Conservation (phyloP, 2,329 filamentous ascomycete genomes). For the Alternaria infectoria region DNA sequence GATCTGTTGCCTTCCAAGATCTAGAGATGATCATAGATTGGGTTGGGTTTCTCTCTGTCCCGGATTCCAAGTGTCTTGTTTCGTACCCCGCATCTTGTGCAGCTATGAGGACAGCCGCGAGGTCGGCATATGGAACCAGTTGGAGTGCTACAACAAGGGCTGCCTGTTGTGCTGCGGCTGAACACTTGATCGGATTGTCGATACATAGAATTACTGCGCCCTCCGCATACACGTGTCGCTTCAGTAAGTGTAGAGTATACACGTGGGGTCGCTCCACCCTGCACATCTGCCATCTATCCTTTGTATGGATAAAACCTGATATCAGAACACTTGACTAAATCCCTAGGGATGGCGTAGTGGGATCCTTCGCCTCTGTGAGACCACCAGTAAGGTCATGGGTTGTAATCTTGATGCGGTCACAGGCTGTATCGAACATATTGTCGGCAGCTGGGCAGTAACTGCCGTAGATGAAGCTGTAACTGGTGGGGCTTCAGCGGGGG, state of each 20-base stretch:
- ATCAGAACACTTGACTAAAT: neutral
- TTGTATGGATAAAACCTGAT: conserved; percentile 5
- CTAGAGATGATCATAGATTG: conserved; percentile 2
- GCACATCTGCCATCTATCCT: neutral
- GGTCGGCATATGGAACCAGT: neutral
- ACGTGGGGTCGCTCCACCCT: neutral
- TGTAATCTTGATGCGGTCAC: conserved; percentile 1
- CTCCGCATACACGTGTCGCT: neutral
- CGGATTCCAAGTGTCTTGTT: neutral
- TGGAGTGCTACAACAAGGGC: neutral
- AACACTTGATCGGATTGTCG: neutral
- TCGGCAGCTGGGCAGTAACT: conserved; percentile 10
- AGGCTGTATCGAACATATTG: neutral
- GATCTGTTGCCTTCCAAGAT: neutral
- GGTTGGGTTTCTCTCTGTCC: neutral
- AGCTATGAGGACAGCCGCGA: neutral
- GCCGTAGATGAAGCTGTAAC: conserved; percentile 3
- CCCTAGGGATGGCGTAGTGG: neutral
- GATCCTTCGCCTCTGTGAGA: neutral
- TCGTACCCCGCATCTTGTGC: neutral
- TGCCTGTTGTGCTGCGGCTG: neutral
- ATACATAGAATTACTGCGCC: neutral
- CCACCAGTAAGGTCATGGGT: neutral
- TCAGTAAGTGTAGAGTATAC: neutral
- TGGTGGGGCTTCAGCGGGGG: conserved; percentile 9